Percentiles rank a stretch among this genome's conserved stretches.
These are phyloP conservation scores for Erodium trifolium DNA, from an alignment of 441 rosid species.

Conservation along the genomic window DNA sequence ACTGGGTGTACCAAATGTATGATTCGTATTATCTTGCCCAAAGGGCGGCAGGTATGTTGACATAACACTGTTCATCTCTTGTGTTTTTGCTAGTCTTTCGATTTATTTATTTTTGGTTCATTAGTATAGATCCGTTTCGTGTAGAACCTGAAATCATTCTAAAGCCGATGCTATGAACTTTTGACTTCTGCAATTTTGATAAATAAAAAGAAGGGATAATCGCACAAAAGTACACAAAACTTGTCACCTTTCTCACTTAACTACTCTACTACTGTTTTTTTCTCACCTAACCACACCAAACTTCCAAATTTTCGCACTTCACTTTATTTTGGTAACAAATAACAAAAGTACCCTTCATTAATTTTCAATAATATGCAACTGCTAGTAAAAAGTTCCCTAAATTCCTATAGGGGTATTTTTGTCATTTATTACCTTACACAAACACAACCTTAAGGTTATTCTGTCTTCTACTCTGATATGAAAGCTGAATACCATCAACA, in stretches of 20 bases:
- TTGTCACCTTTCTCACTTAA: too few species aligned
- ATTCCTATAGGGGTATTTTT: too few species aligned
- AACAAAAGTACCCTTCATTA: too few species aligned
- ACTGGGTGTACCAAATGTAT: conserved; percentile 77
- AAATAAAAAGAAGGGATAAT: too few species aligned
- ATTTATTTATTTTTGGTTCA: neutral
- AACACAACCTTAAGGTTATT: neutral
- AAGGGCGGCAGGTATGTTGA: conserved; percentile 72
- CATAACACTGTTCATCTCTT: neutral
- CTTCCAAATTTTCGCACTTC: too few species aligned
- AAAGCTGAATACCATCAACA: neutral
- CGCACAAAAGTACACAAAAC: too few species aligned
- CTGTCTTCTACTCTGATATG: neutral
- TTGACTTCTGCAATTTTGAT: neutral
- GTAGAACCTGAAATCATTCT: neutral
- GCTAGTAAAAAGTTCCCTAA: too few species aligned
- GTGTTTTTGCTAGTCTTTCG: neutral
- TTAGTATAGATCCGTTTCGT: neutral
- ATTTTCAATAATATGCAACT: too few species aligned
- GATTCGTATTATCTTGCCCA: conserved; percentile 80
- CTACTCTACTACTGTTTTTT: too few species aligned
- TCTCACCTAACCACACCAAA: too few species aligned
- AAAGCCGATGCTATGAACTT: neutral
- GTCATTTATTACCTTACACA: neutral
- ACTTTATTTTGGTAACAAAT: too few species aligned